These are phyloP conservation scores for Aspergillus diversus DNA, from an alignment of 495 filamentous ascomycete genomes.

Conservation along the genomic window DNA sequence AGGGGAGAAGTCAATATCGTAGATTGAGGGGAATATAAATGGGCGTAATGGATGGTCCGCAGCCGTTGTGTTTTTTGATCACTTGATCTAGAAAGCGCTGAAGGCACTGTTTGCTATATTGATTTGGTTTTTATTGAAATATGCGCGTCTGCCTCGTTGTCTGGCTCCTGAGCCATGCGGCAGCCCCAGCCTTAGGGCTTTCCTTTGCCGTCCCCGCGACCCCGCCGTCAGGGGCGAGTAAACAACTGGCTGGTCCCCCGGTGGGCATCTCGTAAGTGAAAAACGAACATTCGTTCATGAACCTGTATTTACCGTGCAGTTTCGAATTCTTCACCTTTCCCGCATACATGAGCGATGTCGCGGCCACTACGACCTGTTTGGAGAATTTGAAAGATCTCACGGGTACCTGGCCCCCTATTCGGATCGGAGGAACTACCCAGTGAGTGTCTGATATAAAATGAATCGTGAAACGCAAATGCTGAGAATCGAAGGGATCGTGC, in stretches of 20 bases:
- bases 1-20: background rate
- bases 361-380: conserved; percentile 56
- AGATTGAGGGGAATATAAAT: too few relatives aligned
- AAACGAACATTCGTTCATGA: background rate
- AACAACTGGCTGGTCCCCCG: conserved; percentile 33
- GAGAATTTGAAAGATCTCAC: conserved; percentile 57
- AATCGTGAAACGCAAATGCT: background rate
- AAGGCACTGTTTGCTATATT: too few relatives aligned
- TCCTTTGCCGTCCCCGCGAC: conserved; percentile 15
- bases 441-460: conserved; percentile 8
- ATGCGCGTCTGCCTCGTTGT: background rate
- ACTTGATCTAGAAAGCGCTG: too few relatives aligned
- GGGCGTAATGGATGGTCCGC: too few relatives aligned
- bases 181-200: background rate
- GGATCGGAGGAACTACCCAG: conserved; percentile 65
- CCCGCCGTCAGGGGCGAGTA: conserved; percentile 14
- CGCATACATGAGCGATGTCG: conserved; percentile 58
- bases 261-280: conserved; percentile 56
- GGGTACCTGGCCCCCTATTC: conserved; percentile 58
- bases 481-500: conserved; percentile 48
- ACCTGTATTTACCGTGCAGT: conserved; percentile 20
- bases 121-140: background rate
- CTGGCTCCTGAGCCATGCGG: conserved; percentile 6
- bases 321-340: conserved; percentile 66
- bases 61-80: too few relatives aligned